Evolutionary conservation across 164 flowering plant species (phyloP).

Genomic region (Platanus orientalis): DNA sequence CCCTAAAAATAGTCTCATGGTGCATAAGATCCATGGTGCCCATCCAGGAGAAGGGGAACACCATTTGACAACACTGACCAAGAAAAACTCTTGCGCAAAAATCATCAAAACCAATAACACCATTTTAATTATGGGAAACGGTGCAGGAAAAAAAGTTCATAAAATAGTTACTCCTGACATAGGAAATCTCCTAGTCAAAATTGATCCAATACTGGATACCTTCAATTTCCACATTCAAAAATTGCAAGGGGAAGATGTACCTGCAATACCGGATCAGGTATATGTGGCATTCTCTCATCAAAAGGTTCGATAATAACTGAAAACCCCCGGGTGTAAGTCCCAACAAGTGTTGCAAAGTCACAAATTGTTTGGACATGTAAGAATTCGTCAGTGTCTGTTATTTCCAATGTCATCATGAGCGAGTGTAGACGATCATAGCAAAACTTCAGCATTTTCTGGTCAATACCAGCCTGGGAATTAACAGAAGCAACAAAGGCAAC

Average conservation of each 20-base stretch:
- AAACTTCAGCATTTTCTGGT: conserved; percentile 87
- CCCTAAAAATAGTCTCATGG: neutral
- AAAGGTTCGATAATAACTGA: conserved; percentile 95
- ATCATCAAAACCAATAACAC: neutral
- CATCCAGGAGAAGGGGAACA: neutral
- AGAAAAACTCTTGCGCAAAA: neutral
- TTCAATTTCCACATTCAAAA: neutral
- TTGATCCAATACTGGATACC: neutral
- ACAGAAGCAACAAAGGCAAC: conserved; percentile 76
- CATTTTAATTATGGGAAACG: too few relatives aligned
- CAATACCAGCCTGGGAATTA: conserved; percentile 78
- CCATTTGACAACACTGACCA: neutral
- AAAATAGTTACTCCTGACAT: too few relatives aligned
- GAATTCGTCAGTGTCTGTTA: conserved; percentile 93
- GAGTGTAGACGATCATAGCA: conserved; percentile 97
- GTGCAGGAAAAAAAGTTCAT: too few relatives aligned
- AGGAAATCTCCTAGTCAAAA: too few relatives aligned
- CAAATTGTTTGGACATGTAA: conserved; percentile 89
- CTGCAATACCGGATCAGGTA: conserved; percentile 98
- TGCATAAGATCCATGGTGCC: neutral
- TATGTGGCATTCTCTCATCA: conserved; percentile 99
- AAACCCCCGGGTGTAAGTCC: conserved; percentile 89
- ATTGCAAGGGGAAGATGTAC: conserved; percentile 25
- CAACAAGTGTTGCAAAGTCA: conserved; percentile 96
- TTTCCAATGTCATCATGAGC: conserved; percentile 89